Conservation (phyloP, 2,329 filamentous ascomycete genomes). For the Emergomyces orientalis region DNA sequence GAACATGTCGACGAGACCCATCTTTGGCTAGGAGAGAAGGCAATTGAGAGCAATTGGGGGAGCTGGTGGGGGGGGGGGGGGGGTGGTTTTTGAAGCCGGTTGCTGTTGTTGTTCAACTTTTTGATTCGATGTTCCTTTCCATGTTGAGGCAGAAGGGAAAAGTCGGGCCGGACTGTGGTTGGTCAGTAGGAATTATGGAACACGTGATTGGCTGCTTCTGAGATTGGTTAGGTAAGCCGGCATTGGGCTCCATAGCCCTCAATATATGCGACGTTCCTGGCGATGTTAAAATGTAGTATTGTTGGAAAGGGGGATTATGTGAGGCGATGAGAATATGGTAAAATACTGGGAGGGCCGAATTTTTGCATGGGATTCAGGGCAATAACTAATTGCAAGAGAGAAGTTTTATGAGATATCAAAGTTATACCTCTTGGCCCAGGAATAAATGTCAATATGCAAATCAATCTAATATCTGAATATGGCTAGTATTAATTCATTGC, state of each 20-base stretch:
- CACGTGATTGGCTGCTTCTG: constrained; percentile 32
- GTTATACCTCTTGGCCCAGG: neutral
- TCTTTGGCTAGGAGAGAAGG: constrained; percentile 30
- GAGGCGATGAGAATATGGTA: neutral
- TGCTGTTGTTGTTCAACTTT: constrained; percentile 25
- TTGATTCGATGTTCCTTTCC: neutral
- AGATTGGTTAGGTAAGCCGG: constrained; percentile 1
- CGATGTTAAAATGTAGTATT: neutral
- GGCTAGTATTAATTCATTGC: neutral
- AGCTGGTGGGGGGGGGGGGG: constrained; percentile 14
- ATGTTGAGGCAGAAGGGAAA: constrained; percentile 24
- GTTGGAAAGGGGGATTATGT: neutral
- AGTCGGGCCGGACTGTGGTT: constrained; percentile 27
- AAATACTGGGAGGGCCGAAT: neutral
- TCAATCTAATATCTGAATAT: neutral
- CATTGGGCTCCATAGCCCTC: too few species aligned
- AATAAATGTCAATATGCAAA: neutral
- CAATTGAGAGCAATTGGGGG: constrained; percentile 18
- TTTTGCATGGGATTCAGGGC: neutral
- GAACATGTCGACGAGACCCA: constrained; percentile 58
- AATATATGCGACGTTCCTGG: too few species aligned
- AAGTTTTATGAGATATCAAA: neutral
- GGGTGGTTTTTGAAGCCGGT: constrained; percentile 18
- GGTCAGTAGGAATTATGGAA: constrained; percentile 27
- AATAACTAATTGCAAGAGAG: neutral